Percentiles rank a stretch among this genome's conserved stretches.
phyloP scores from a whole-genome alignment of 2,329 filamentous ascomycete species.

The Fonsecaea pedrosoi region DNA sequence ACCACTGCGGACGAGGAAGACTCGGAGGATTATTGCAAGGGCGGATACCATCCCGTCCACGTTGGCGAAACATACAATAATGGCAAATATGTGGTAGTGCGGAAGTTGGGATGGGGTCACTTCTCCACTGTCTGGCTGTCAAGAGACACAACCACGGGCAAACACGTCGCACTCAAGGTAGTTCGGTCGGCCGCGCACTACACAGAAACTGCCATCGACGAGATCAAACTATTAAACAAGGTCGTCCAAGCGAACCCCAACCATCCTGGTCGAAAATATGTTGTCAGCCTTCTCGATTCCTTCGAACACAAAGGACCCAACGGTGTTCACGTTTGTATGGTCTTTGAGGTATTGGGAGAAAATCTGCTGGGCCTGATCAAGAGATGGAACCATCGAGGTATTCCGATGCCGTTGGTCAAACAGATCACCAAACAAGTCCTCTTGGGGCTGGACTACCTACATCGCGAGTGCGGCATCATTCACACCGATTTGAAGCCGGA shows the following conservation, averaged over 20 bases:
- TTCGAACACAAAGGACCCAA: slow-evolving; percentile 98
- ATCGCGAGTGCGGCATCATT: slow-evolving; percentile 98
- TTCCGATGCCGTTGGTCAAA: slow-evolving; percentile 95
- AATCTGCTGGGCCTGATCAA: slow-evolving; percentile 95
- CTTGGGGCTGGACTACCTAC: slow-evolving; percentile 92
- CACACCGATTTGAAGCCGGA: slow-evolving; percentile 91
- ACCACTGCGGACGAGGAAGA: slow-evolving; percentile 98
- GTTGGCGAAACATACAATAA: slow-evolving; percentile 98
- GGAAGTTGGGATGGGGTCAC: slow-evolving; percentile 97
- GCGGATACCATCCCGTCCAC: slow-evolving; percentile 93
- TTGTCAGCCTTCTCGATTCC: slow-evolving; percentile 93
- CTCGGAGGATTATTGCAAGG: slow-evolving; percentile 99
- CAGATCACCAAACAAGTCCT: slow-evolving; percentile 99
- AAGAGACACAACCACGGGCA: slow-evolving; percentile 83
- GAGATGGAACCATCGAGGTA: slow-evolving; percentile 96
- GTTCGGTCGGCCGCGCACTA: slow-evolving; percentile 98
- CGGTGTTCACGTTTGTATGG: slow-evolving; percentile 97
- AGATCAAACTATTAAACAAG: slow-evolving; percentile 97
- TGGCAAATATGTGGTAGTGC: slow-evolving; percentile 92
- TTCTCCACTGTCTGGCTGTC: slow-evolving; percentile 95
- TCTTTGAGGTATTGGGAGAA: slow-evolving; percentile 96
- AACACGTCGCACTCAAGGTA: slow-evolving; percentile 97
- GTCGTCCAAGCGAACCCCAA: slow-evolving; percentile 94
- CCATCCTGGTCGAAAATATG: slow-evolving; percentile 91
- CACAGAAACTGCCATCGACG: slow-evolving; percentile 97